These are phyloP conservation scores for Calocera cornea DNA, from an alignment of 768 basidiomycete species.

Conservation along the genomic window DNA sequence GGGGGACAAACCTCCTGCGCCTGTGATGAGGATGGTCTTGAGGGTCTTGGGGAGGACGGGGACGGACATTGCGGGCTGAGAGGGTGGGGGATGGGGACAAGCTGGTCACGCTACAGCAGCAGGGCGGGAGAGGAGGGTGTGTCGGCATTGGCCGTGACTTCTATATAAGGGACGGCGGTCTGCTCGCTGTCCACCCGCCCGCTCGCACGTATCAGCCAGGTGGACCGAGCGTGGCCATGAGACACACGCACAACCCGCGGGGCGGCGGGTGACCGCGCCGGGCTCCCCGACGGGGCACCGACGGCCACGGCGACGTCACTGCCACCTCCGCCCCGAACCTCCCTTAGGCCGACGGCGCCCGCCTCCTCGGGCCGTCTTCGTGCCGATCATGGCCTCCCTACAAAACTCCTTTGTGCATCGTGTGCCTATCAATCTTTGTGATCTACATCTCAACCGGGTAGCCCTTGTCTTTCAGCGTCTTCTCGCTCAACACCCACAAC, in stretches of 20 bases:
- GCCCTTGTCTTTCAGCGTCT: conserved; percentile 22
- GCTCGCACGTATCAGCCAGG: background rate
- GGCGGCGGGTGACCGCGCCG: conserved; percentile 5
- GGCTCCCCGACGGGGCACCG: background rate
- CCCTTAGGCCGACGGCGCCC: background rate
- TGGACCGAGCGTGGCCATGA: background rate
- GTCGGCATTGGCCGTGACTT: background rate
- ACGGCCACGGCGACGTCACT: background rate
- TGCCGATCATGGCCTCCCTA: background rate
- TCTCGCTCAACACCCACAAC: conserved; percentile 22
- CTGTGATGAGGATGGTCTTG: conserved; percentile 25
- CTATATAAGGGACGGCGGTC: background rate
- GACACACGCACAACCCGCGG: background rate
- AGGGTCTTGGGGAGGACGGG: conserved; percentile 22
- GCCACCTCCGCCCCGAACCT: background rate
- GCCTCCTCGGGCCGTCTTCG: background rate
- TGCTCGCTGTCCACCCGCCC: background rate
- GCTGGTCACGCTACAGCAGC: background rate
- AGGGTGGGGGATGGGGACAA: background rate
- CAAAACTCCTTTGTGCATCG: background rate
- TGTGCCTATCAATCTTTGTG: background rate
- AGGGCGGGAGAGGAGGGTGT: background rate
- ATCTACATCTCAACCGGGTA: background rate
- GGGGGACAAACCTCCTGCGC: conserved; percentile 21
- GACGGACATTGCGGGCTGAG: conserved; percentile 4